These are phyloP conservation scores for Desmodesmus armatus DNA, from an alignment of 139 green algal species.

Conservation along the genomic window DNA sequence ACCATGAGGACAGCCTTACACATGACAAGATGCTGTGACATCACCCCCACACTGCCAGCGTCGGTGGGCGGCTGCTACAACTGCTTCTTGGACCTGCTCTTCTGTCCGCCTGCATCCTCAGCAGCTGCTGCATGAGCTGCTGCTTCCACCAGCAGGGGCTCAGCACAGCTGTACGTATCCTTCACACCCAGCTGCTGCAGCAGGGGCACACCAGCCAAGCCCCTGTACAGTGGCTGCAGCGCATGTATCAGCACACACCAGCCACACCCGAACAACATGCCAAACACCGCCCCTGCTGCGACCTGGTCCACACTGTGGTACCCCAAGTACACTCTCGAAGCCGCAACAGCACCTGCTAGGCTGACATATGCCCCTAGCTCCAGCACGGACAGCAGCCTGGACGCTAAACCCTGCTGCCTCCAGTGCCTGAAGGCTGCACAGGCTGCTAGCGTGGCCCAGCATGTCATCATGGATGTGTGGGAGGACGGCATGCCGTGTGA, in stretches of 20 bases:
- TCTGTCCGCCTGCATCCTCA: no score
- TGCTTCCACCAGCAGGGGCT: not conserved
- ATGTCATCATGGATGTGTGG: conserved; percentile 54
- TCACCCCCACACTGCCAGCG: no score
- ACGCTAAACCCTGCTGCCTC: not conserved
- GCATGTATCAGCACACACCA: not conserved
- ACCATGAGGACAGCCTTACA: no score
- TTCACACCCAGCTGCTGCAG: conserved; percentile 27
- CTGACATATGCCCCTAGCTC: not conserved
- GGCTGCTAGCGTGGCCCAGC: not conserved
- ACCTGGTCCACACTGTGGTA: conserved; percentile 54
- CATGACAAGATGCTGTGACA: no score
- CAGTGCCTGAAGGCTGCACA: no score
- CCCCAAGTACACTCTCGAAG: conserved; percentile 54
- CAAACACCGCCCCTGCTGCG: conserved; percentile 31
- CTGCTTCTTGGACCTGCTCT: no score
- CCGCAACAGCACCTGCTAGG: conserved; percentile 25
- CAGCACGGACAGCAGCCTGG: not conserved
- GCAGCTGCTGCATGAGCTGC: not conserved
- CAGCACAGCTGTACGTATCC: conserved; percentile 1
- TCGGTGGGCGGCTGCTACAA: no score
- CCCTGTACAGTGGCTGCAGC: not conserved
- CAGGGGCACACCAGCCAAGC: not conserved
- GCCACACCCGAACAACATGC: not conserved
- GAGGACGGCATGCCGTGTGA: conserved; percentile 63